phyloP scores from a whole-genome alignment of 331 rosid genomes.

The Pyracantha coccinea region DNA sequence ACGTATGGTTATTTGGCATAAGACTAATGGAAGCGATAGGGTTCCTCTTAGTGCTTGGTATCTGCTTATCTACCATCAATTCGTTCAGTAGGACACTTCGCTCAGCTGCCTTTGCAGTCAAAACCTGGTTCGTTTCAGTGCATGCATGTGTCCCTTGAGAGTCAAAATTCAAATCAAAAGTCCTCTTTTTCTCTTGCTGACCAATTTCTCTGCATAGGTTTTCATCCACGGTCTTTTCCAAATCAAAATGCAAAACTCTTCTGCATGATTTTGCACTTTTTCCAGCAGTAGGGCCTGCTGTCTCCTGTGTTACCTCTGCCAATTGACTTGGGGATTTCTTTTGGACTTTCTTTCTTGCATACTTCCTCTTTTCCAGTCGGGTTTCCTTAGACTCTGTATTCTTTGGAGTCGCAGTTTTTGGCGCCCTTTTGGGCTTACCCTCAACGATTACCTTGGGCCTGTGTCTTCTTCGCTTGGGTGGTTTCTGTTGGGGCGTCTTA shows the following conservation, averaged over 20 bases:
- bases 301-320: slow-evolving; percentile 22
- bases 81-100: slow-evolving; percentile 14
- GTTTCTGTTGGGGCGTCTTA: slow-evolving; percentile 68
- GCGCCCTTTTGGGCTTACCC: slow-evolving; percentile 52
- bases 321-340: slow-evolving; percentile 35
- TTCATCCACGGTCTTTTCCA: slow-evolving; percentile 30
- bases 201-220: slow-evolving; percentile 20
- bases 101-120: slow-evolving; percentile 23
- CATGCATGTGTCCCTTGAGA: slow-evolving; percentile 19
- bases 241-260: slow-evolving; percentile 56
- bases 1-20: slow-evolving; percentile 5
- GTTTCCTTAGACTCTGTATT: slow-evolving; percentile 28
- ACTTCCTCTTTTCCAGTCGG: slow-evolving; percentile 54
- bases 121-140: slow-evolving; percentile 13
- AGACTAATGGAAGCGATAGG: slow-evolving; percentile 20
- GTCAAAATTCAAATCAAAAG: slow-evolving; percentile 17
- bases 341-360: slow-evolving; percentile 29
- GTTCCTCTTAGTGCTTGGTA: slow-evolving; percentile 18
- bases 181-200: slow-evolving; percentile 27
- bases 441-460: slow-evolving; percentile 87
- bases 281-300: slow-evolving; percentile 12
- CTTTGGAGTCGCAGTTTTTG: slow-evolving; percentile 36
- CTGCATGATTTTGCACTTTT: slow-evolving; percentile 42
- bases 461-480: slow-evolving; percentile 64
- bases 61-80: slow-evolving; percentile 24